Percentiles rank a stretch among this genome's conserved stretches.
Conservation (phyloP, 345 rosid genomes). For the Populus euphratica region DNA sequence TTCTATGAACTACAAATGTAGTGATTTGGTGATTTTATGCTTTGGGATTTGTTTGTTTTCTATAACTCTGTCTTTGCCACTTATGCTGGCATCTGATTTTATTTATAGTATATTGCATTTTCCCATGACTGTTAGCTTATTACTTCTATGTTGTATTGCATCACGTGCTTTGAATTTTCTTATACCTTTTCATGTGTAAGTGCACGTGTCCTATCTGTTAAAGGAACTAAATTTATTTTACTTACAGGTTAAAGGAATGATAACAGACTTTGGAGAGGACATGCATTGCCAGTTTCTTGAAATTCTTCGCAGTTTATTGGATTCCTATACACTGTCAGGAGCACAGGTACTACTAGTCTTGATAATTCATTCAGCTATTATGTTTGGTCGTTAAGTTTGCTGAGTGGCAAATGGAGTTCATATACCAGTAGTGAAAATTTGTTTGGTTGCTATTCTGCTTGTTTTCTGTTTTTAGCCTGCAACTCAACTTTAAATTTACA, state of each 20-base stretch:
- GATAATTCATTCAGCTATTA: slow-evolving; percentile 9
- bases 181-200: background rate
- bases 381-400: background rate
- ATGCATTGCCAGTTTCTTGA: slow-evolving; percentile 99
- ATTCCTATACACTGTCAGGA: slow-evolving; percentile 73
- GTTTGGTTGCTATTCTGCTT: background rate
- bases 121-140: background rate
- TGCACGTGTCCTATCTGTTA: background rate
- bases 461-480: background rate
- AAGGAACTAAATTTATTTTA: slow-evolving; percentile 8
- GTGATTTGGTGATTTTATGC: background rate
- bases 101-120: background rate
- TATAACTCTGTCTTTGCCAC: background rate
- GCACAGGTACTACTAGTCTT: slow-evolving; percentile 50
- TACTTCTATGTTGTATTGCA: background rate
- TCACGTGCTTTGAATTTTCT: background rate
- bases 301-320: slow-evolving; percentile 91
- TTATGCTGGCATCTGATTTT: background rate
- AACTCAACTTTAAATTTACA: background rate
- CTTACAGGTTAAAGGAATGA: slow-evolving; percentile 88
- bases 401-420: background rate
- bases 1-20: background rate
- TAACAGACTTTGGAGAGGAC: slow-evolving; percentile 87
- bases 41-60: background rate
- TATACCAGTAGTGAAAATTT: background rate